A percentile compares a stretch with the other conserved stretches of the same genome.
These are phyloP conservation scores for Tephrocybe sp. DNA, from an alignment of 768 basidiomycete species.

Conservation along the genomic window DNA sequence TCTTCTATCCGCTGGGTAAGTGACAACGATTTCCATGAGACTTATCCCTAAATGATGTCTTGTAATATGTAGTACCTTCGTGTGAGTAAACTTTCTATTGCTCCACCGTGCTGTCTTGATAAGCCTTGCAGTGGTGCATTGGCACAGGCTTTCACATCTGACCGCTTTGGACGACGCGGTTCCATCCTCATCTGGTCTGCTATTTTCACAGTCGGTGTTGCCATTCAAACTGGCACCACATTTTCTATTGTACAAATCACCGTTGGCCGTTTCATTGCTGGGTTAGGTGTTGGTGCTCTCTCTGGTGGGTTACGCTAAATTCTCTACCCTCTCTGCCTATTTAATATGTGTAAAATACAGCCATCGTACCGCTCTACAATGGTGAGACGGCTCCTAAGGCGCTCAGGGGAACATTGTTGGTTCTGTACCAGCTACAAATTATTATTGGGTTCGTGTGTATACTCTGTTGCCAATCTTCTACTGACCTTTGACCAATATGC, in stretches of 20 bases:
- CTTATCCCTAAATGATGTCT: background rate
- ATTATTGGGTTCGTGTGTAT: conserved; percentile 52
- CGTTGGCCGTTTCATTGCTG: conserved; percentile 72
- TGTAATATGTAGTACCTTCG: conserved; percentile 39
- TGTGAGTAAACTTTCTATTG: conserved; percentile 30
- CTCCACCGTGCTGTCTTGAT: conserved; percentile 1
- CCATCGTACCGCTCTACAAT: conserved; percentile 66
- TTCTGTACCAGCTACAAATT: conserved; percentile 77
- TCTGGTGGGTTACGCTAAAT: conserved; percentile 44
- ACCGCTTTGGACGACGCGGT: conserved; percentile 66
- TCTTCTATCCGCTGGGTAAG: conserved; percentile 70
- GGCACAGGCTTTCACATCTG: conserved; percentile 71
- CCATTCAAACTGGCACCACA: conserved; percentile 65
- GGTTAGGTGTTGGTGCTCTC: conserved; percentile 73
- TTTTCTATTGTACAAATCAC: conserved; percentile 63
- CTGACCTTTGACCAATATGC: background rate
- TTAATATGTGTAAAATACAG: conserved; percentile 17
- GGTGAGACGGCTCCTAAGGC: conserved; percentile 78
- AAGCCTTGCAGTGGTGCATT: conserved; percentile 49
- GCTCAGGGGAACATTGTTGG: conserved; percentile 66
- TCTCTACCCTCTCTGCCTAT: background rate
- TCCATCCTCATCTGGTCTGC: conserved; percentile 76
- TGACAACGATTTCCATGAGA: background rate
- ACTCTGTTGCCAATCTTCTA: background rate
- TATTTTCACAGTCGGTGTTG: conserved; percentile 68